Evolutionary conservation across 805 yeast genomes (phyloP).

Genomic region (Yamadazyma takamatsuzukensis): DNA sequence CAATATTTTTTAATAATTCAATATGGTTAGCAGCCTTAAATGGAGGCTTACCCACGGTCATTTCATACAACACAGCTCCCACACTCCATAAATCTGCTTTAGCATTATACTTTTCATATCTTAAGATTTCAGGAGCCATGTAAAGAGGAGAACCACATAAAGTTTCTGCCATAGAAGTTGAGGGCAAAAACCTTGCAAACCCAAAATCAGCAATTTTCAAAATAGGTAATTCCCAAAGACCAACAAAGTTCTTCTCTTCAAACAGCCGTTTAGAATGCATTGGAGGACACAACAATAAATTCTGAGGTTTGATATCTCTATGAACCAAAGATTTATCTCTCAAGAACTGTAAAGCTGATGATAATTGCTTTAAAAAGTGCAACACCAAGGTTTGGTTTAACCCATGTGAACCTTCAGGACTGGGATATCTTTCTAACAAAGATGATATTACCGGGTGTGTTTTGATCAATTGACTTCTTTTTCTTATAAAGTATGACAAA

Average conservation of each 20-base stretch:
- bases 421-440: constrained; percentile 76
- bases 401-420: constrained; percentile 75
- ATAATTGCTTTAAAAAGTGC: constrained; percentile 82
- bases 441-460: constrained; percentile 78
- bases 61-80: constrained; percentile 93
- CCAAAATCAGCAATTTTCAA: constrained; percentile 97
- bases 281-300: constrained; percentile 79
- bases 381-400: constrained; percentile 73
- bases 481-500: constrained; percentile 79
- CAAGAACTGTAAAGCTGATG: constrained; percentile 78
- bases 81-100: constrained; percentile 98
- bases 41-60: constrained; percentile 96
- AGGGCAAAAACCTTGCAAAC: constrained; percentile 91
- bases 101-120: constrained; percentile 94
- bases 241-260: constrained; percentile 56
- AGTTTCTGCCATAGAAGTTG: constrained; percentile 93
- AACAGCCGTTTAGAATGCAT: constrained; percentile 60
- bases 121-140: constrained; percentile 97
- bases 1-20: constrained; percentile 82
- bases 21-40: constrained; percentile 91
- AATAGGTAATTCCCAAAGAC: constrained; percentile 85
- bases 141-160: constrained; percentile 96
- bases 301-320: constrained; percentile 94
- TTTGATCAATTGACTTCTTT: constrained; percentile 63
- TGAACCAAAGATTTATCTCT: constrained; percentile 85